Conservation (phyloP, 208 protist species). For the Trypanosoma caninum region DNA sequence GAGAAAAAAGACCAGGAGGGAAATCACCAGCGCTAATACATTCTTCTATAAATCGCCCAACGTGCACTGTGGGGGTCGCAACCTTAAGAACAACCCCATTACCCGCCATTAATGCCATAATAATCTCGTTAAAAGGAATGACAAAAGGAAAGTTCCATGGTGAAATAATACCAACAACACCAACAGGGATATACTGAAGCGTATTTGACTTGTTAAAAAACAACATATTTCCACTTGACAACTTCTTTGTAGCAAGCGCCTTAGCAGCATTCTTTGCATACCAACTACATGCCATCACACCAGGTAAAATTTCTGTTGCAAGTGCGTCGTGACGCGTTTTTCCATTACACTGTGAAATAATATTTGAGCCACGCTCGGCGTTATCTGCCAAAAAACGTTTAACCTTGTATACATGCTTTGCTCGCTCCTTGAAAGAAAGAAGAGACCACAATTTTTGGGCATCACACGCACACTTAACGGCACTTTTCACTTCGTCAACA, state of each 20-base stretch:
- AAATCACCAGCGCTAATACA: conserved; percentile 53
- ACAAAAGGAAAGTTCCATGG: conserved; percentile 89
- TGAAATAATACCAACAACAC: conserved; percentile 83
- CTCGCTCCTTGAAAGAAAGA: conserved; percentile 50
- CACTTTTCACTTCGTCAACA: conserved; percentile 24
- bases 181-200: conserved; percentile 70
- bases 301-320: conserved; percentile 63
- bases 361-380: conserved; percentile 37
- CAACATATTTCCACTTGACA: conserved; percentile 48
- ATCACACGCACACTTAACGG: conserved; percentile 34
- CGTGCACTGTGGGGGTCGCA: conserved; percentile 42
- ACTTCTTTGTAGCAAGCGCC: conserved; percentile 37
- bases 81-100: conserved; percentile 82
- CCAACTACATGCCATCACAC: conserved; percentile 69
- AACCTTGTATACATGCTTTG: conserved; percentile 49
- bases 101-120: conserved; percentile 82
- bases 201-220: conserved; percentile 82
- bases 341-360: conserved; percentile 61
- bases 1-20: conserved; percentile 58
- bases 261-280: conserved; percentile 64
- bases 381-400: conserved; percentile 55
- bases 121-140: conserved; percentile 79
- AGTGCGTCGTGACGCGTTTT: conserved; percentile 74
- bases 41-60: conserved; percentile 66
- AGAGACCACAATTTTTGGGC: conserved; percentile 61